phyloP scores from a whole-genome alignment of 1,139 yeast species.

The Blastobotrys elegans region DNA sequence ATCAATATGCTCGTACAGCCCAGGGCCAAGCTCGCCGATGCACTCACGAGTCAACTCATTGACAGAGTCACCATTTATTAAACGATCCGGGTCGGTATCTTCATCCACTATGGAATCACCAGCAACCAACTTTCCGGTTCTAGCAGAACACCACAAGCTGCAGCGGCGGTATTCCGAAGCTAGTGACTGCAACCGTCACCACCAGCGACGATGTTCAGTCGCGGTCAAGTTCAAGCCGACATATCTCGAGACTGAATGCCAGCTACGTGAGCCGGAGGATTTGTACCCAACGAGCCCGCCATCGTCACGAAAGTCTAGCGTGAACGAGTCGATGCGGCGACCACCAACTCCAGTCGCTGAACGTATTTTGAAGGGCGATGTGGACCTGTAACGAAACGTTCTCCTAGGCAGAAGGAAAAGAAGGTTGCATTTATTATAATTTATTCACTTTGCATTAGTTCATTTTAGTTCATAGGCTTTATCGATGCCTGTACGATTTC shows the following conservation, averaged over 20 bases:
- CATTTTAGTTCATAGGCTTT: neutral
- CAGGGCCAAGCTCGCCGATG: neutral
- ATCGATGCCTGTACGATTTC: conserved; percentile 36
- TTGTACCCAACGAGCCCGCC: neutral
- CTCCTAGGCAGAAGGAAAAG: neutral
- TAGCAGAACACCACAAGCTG: neutral
- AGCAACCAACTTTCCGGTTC: neutral
- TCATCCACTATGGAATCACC: too few relatives aligned
- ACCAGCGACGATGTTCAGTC: conserved; percentile 26
- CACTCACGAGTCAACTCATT: too few relatives aligned
- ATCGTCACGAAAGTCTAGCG: neutral
- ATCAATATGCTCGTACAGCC: too few relatives aligned
- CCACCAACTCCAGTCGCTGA: conserved; percentile 32
- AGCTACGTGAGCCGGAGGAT: conserved; percentile 8
- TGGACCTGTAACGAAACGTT: conserved; percentile 15
- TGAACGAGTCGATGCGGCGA: conserved; percentile 17
- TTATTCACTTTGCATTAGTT: neutral
- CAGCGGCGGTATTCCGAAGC: conserved; percentile 1
- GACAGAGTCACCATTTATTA: too few relatives aligned
- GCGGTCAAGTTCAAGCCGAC: conserved; percentile 28
- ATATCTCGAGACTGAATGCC: neutral
- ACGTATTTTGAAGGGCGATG: conserved; percentile 31
- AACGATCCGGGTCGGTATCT: neutral
- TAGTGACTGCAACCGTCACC: conserved; percentile 17
- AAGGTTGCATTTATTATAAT: neutral